Percentiles rank a stretch among this genome's conserved stretches.
These are phyloP conservation scores for Quercus bicolor DNA, from an alignment of 306 rosid species.

Conservation along the genomic window DNA sequence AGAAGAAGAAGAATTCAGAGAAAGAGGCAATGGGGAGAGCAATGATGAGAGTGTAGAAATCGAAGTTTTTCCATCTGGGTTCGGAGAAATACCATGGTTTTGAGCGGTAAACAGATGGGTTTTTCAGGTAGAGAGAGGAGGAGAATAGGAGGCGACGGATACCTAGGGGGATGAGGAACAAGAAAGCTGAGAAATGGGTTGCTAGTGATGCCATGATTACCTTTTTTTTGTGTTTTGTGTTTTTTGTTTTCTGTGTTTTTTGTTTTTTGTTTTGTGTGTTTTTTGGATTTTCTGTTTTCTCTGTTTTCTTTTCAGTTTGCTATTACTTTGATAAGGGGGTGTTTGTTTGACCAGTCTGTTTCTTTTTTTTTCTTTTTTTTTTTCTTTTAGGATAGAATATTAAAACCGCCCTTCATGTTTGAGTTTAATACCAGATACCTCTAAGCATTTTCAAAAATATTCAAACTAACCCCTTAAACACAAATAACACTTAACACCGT, in stretches of 20 bases:
- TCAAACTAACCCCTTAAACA: too few species aligned
- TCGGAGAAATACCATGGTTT: constrained; percentile 72
- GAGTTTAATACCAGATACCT: too few species aligned
- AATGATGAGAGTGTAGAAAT: constrained; percentile 56
- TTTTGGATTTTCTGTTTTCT: not conserved
- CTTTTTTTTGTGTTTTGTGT: constrained; percentile 8
- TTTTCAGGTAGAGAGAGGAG: constrained; percentile 66
- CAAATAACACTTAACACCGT: too few species aligned
- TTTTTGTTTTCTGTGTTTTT: constrained; percentile 13
- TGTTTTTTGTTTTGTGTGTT: constrained; percentile 12
- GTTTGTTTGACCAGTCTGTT: constrained; percentile 25
- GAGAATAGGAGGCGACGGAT: constrained; percentile 67
- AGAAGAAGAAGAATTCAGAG: constrained; percentile 57
- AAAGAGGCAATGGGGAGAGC: constrained; percentile 71
- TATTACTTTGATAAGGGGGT: not conserved
- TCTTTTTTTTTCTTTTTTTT: too few species aligned
- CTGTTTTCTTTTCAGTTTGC: constrained; percentile 10
- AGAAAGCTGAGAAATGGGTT: constrained; percentile 64
- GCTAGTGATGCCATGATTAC: constrained; percentile 63
- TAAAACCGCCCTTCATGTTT: too few species aligned
- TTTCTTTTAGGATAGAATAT: too few species aligned
- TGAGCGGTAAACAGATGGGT: constrained; percentile 73
- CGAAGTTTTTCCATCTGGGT: constrained; percentile 67
- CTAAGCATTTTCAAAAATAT: too few species aligned
- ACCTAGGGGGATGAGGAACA: constrained; percentile 59